Evolutionary conservation across 2,329 filamentous ascomycete genomes (phyloP), one percentile per base, ranked within the genome.

Genomic region (Fusarium sp.): DNA sequence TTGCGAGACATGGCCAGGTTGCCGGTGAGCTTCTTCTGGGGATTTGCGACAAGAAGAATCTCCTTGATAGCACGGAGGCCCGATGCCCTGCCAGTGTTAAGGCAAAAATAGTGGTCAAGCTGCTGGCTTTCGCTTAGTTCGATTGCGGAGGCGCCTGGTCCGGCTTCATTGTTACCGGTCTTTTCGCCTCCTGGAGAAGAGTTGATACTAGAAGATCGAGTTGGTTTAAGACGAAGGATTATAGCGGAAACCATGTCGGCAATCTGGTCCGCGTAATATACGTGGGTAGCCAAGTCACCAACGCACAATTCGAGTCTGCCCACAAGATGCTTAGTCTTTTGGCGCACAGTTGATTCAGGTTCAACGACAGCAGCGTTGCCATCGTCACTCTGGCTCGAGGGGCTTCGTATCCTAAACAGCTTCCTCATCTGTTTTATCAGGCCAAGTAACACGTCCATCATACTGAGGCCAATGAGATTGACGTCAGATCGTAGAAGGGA

Each of bases 241-340:
- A 98, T 91, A 1, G 93, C 90, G 22, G 90, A 87, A 54, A 98
- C 90, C 94, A 98, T 98, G 80, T 99, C 96, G 3, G 92, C 90
- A 58, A 98, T 93, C 80, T 99, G 96, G 74, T 98, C 95, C 3
- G 93, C 93, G 78, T 99, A 99, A 83, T 99, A 99, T 32, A 98
- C 91, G 77, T 99, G 96, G 1, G 93, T 97, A 4, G 94, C 94
- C 29, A 99, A 84, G 77, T 94, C 90, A n/a, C 94, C 94, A 66
- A 98, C 94, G 80, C 93, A 97, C 72, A 88, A 86, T 78, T 96
- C 91, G 18, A 98, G 86, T 32, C 90, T 88, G 34, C 84, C 80
- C 29, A 97, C 82, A 18, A 98, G 84, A 71, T 90, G 86, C 67
- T 86, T 85, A 52, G 90, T 86, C 60, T 91, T 86, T 13, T 78